Conservation (phyloP, 2,329 filamentous ascomycete genomes). For the Calonectria pseudoturangicola region DNA sequence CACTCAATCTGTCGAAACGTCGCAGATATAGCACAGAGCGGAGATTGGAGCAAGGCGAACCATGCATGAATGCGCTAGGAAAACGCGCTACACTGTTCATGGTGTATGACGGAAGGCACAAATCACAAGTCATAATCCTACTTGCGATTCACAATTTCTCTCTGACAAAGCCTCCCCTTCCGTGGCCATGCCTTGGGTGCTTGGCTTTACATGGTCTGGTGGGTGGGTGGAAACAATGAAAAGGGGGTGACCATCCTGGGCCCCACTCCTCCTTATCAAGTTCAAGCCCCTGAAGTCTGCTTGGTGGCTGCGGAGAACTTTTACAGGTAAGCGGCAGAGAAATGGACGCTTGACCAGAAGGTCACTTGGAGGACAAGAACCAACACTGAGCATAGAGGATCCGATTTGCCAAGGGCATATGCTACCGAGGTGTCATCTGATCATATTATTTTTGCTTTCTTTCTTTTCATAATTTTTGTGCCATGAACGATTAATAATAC, state of each 20-base stretch:
- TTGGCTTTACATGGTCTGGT: constrained; percentile 13
- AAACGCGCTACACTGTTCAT: neutral
- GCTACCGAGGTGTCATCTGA: too few relatives aligned
- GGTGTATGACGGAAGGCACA: neutral
- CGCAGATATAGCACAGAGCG: constrained; percentile 31
- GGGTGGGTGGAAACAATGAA: constrained; percentile 41
- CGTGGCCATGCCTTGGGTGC: constrained; percentile 27
- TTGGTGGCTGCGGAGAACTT: neutral
- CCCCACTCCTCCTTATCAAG: constrained; percentile 31
- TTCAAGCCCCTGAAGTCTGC: constrained; percentile 24
- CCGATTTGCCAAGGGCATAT: neutral
- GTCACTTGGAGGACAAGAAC: neutral
- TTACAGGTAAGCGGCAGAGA: neutral
- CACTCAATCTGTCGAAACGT: constrained; percentile 35
- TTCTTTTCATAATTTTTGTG: neutral
- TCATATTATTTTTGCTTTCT: too few relatives aligned
- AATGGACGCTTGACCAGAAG: too few relatives aligned
- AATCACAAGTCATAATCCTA: constrained; percentile 23
- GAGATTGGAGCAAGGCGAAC: neutral
- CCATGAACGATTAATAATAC: neutral
- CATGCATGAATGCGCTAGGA: neutral
- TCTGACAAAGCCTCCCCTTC: constrained; percentile 30
- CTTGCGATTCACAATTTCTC: constrained; percentile 25
- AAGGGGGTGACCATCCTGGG: constrained; percentile 48
- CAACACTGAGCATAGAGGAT: neutral